These are phyloP conservation scores for Petunia hybrid DNA, from an alignment of 305 asterid genomes.

Conservation along the genomic window DNA sequence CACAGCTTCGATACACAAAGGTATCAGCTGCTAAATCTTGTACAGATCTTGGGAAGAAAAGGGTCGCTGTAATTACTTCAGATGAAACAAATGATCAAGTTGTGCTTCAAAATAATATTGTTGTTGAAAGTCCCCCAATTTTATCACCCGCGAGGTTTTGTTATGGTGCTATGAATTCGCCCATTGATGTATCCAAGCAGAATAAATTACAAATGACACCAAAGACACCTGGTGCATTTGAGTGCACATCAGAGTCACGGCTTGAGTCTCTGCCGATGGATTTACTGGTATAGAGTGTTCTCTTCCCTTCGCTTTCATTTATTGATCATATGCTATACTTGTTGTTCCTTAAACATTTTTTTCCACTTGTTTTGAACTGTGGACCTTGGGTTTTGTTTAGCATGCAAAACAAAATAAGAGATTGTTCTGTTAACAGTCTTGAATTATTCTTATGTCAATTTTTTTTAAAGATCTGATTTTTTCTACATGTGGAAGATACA, in stretches of 20 bases:
- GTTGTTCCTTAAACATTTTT: not conserved
- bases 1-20: conserved; percentile 78
- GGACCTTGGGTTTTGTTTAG: not conserved
- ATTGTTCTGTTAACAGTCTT: not conserved
- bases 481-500: not conserved
- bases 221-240: conserved; percentile 68
- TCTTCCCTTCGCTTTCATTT: not conserved
- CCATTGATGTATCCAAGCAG: conserved; percentile 46
- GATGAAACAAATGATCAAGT: conserved; percentile 41
- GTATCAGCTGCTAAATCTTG: conserved; percentile 74
- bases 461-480: not conserved
- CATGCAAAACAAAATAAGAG: not conserved
- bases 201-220: conserved; percentile 62
- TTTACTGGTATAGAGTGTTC: conserved; percentile 67
- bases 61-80: conserved; percentile 59
- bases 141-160: conserved; percentile 63
- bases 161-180: conserved; percentile 37
- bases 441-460: not conserved
- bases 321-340: conserved; percentile 7
- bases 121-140: conserved; percentile 46
- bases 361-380: not conserved
- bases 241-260: conserved; percentile 62
- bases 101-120: conserved; percentile 39
- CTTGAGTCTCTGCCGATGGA: conserved; percentile 89
- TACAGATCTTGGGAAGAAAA: conserved; percentile 78